Percentiles rank a stretch among this genome's conserved stretches.
phyloP scores from a whole-genome alignment of 2,329 filamentous ascomycete species.

The Ophiostoma montium region DNA sequence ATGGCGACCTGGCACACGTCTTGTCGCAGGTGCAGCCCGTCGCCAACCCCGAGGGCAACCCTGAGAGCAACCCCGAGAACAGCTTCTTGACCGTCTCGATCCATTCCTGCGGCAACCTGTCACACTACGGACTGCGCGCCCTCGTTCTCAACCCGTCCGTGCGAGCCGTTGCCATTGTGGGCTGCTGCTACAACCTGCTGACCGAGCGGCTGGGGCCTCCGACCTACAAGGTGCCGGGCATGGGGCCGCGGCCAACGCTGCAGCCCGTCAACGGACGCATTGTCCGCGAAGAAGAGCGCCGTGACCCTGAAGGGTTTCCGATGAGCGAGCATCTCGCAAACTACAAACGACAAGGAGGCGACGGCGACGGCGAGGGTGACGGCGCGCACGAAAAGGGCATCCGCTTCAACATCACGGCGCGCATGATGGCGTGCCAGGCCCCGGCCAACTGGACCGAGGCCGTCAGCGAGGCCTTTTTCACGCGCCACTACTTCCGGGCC shows the following conservation, averaged over 20 bases:
- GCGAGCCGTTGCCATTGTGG: slow-evolving; percentile 83
- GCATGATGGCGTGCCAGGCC: slow-evolving; percentile 97
- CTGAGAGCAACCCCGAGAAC: neutral
- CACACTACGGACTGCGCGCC: slow-evolving; percentile 83
- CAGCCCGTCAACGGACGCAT: slow-evolving; percentile 56
- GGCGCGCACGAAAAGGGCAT: slow-evolving; percentile 49
- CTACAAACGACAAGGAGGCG: too few species aligned
- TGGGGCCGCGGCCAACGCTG: slow-evolving; percentile 46
- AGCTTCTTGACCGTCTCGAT: slow-evolving; percentile 80
- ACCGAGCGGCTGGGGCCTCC: slow-evolving; percentile 80
- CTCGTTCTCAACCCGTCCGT: slow-evolving; percentile 73
- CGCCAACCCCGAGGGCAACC: slow-evolving; percentile 8
- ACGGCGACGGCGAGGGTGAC: slow-evolving; percentile 16
- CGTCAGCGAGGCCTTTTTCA: slow-evolving; percentile 82
- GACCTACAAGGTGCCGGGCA: slow-evolving; percentile 68
- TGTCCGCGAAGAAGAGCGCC: slow-evolving; percentile 51
- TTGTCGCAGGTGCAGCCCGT: slow-evolving; percentile 50
- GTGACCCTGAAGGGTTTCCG: slow-evolving; percentile 83
- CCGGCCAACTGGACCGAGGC: slow-evolving; percentile 76
- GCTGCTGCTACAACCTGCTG: slow-evolving; percentile 94
- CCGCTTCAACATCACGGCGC: slow-evolving; percentile 83
- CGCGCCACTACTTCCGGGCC: slow-evolving; percentile 81
- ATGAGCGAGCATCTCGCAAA: slow-evolving; percentile 62
- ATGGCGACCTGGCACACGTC: slow-evolving; percentile 56
- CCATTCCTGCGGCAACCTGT: slow-evolving; percentile 94